Percentiles rank a stretch among this genome's conserved stretches.
Evolutionary conservation across 306 rosid species (phyloP).

Genomic region (Aeschynomene evenia): DNA sequence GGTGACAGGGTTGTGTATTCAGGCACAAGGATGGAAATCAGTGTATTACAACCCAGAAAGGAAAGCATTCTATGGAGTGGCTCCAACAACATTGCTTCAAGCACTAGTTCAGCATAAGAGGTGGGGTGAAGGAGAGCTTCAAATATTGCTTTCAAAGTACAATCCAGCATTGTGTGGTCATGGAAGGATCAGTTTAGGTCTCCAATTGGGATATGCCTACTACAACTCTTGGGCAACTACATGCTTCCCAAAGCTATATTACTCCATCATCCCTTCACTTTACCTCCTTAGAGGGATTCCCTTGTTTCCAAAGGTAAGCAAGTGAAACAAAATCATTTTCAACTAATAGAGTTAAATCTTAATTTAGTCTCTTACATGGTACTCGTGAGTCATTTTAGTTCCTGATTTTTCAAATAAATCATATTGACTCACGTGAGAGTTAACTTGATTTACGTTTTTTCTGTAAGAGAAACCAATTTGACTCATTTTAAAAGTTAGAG

Average conservation of each 20-base stretch:
- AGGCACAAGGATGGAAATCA: slow-evolving; percentile 67
- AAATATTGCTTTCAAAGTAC: slow-evolving; percentile 36
- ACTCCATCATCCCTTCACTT: slow-evolving; percentile 57
- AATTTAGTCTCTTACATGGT: too few relatives aligned
- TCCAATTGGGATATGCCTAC: slow-evolving; percentile 43
- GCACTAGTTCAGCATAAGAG: slow-evolving; percentile 63
- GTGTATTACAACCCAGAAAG: slow-evolving; percentile 51
- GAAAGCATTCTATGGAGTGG: slow-evolving; percentile 52
- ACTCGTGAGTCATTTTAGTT: too few relatives aligned
- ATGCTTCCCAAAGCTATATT: slow-evolving; percentile 42
- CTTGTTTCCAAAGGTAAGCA: slow-evolving; percentile 60
- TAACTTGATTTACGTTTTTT: too few relatives aligned
- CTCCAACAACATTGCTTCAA: slow-evolving; percentile 47
- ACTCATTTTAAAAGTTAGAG: too few relatives aligned
- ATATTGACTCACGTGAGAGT: too few relatives aligned
- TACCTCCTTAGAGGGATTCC: slow-evolving; percentile 55
- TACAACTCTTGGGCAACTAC: slow-evolving; percentile 50
- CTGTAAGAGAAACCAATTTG: too few relatives aligned
- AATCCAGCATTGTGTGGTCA: slow-evolving; percentile 45
- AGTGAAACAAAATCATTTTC: too few relatives aligned
- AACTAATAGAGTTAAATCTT: too few relatives aligned
- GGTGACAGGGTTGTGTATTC: slow-evolving; percentile 49
- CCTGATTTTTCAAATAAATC: too few relatives aligned
- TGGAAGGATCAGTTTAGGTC: slow-evolving; percentile 55
- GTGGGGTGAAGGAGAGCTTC: slow-evolving; percentile 58